A percentile compares a stretch with the other conserved stretches of the same genome.
phyloP scores from a whole-genome alignment of 2,329 filamentous ascomycete species.

The Aspergillus neotritici region DNA sequence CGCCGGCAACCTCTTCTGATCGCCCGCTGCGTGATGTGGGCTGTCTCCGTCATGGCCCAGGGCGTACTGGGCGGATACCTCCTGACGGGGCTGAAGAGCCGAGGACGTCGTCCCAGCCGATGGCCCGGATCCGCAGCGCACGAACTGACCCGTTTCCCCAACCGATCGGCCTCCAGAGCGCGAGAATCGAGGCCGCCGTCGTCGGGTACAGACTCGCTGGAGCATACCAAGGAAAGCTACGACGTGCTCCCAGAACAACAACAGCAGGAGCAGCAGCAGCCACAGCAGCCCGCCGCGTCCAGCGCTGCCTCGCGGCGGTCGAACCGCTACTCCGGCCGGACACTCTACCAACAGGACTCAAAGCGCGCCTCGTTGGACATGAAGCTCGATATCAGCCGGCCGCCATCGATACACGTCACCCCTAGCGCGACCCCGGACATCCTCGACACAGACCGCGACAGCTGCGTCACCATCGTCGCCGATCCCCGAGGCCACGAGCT shows the following conservation, averaged over 20 bases:
- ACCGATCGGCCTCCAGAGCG: constrained; percentile 5
- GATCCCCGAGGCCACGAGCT: constrained; percentile 1
- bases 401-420: neutral
- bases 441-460: constrained; percentile 7
- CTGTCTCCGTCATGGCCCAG: constrained; percentile 28
- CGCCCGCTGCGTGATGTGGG: constrained; percentile 35
- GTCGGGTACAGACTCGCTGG: constrained; percentile 9
- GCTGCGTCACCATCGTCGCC: constrained; percentile 4
- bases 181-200: constrained; percentile 7
- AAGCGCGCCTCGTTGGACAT: constrained; percentile 21
- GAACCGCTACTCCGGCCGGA: constrained; percentile 28
- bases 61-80: constrained; percentile 27
- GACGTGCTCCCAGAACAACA: too few species aligned
- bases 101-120: constrained; percentile 4
- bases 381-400: constrained; percentile 10
- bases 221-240: constrained; percentile 9
- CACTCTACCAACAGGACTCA: constrained; percentile 21
- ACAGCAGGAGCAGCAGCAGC: neutral
- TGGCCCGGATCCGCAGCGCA: constrained; percentile 22
- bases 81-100: constrained; percentile 13
- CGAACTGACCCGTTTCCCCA: constrained; percentile 20
- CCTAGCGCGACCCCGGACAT: constrained; percentile 4
- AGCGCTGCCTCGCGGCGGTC: constrained; percentile 24
- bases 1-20: constrained; percentile 20
- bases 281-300: constrained; percentile 18